Base-by-base conservation (phyloP, 306 rosid species). In the Sesbania bispinosa region DNA sequence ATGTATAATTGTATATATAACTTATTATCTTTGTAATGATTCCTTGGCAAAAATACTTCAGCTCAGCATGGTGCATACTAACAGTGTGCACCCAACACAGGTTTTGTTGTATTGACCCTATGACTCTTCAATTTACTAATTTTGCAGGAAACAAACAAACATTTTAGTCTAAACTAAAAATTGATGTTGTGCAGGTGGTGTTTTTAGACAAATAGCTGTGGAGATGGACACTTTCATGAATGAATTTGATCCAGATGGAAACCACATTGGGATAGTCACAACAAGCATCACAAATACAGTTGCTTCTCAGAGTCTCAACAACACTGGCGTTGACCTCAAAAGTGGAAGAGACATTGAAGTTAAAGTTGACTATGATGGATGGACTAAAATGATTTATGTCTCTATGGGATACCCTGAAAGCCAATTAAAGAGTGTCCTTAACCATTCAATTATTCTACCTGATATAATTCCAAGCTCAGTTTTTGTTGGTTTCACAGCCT, bases 401-500 rank as follows among this genome's bases (percentile, higher is more conserved):
- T 85, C 79, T 9, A 29, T 54, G 0, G 86, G 88, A 7, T 79
- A 88, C 81, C 27, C 80, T 18, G 35, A 46, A 36, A 52, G 45
- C 42, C 61, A 76, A 38, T 45, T 81, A 16, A 65, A 68, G 29
- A 83, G 65, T 58, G 58, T 81, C 60, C 74, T 85, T n/a, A 77
- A 79, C 78, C 69, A 73, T 45, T 42, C 85, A 39, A 45, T 85
- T 24, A 43, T 10, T 35, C 35, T 85, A 24, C 73, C 79, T 5
- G 61, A 79, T 16, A 43, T 53, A 10, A 47, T 83, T 33, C 86
- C 89, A 10, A 70, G 77, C 48, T 60, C 76, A 0, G 81, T 85
- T 46, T 88, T 77, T 62, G 86, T 88, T 6, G 93, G 93, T 33
- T 88, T 88, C 69, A 81, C 87, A 8, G 85, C 81, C 42, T 79